Evolutionary conservation across 2,329 filamentous ascomycete species (phyloP), one percentile per base, ranked within the genome.

Genomic region (Xylaria digitata): DNA sequence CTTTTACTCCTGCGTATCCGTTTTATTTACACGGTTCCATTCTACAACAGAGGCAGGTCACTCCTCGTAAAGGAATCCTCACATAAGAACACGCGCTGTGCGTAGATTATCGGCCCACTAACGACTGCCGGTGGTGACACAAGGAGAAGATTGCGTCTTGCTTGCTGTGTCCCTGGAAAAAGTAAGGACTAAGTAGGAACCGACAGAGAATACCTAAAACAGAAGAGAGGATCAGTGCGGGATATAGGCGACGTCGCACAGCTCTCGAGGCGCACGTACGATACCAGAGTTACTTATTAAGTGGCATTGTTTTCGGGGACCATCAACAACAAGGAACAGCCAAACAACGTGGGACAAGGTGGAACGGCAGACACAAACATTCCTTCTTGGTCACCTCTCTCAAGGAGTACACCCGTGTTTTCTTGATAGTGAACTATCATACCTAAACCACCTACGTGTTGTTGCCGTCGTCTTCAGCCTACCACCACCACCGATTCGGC

Each of bases 211-310:
- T 40, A 60, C 30, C 19, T 30, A 43, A 40, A 58, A 54, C 65
- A 23, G 23, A 55, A 60, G 30, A 23, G n/a, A 55, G 57, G 30
- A 48, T 50, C 46, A 32, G 49, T 58, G 54, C 50, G 55, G 37
- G 34, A 62, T 49, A 68, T 37, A 63, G 43, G 54, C 23, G 50
- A 59, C 50, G 65, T 68, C 26, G 55, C 56, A 63, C 65, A 48
- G 30, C 53, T 52, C 54, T 26, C 45, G 42, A 30, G n/a, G 21
- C 32, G 59, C 46, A 46, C 42, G 6, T 50, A 63, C 43, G 6
- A 63, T 50, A 67, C 34, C 26, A 30, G 52, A 66, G 37, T 46
- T 23, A 26, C 26, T 26, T 26, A 42, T 53, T 58, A 50, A 46
- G 63, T 57, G 53, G 43, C 23, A 52, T 61, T 58, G 52, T 52